Evolutionary conservation across 2,329 filamentous ascomycete genomes (phyloP).

Genomic region (Sporothrix schenckii): DNA sequence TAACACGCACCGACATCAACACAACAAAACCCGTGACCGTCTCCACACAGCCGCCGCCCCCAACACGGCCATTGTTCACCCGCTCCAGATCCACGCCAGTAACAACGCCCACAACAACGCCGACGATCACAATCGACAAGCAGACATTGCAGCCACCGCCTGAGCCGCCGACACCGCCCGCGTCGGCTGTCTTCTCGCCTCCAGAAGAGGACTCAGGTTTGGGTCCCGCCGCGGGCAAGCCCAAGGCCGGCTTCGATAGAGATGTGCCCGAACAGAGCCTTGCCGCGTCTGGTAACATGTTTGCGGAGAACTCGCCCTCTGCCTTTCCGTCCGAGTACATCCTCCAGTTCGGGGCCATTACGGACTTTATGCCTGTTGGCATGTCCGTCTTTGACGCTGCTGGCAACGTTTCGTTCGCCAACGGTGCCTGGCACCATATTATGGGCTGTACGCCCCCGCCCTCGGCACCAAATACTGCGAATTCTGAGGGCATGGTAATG

Average conservation of each 20-base stretch:
- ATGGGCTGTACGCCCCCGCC: slow-evolving; percentile 47
- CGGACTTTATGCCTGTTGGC: slow-evolving; percentile 73
- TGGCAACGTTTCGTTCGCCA: slow-evolving; percentile 70
- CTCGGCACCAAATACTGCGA: slow-evolving; percentile 29
- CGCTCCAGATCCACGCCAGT: not conserved
- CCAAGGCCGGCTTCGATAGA: not conserved
- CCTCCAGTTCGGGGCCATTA: slow-evolving; percentile 69
- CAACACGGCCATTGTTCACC: not conserved
- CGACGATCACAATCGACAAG: not conserved
- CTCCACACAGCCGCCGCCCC: not conserved
- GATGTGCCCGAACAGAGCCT: slow-evolving; percentile 10
- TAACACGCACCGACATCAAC: not conserved
- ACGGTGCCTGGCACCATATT: slow-evolving; percentile 65
- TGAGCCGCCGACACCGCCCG: slow-evolving; percentile 12
- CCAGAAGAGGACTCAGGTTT: not conserved
- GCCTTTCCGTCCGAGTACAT: slow-evolving; percentile 42
- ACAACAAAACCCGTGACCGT: not conserved
- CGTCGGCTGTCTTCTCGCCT: slow-evolving; percentile 22
- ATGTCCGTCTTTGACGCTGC: slow-evolving; percentile 70
- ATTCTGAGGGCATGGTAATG: slow-evolving; percentile 9
- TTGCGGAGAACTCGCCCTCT: not conserved
- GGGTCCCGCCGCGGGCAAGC: not conserved
- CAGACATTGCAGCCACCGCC: not conserved
- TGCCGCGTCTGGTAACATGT: not conserved
- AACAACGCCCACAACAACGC: slow-evolving; percentile 2